phyloP scores from a whole-genome alignment of 169 alveolate species.

The Pseudocohnilembus persalinus region DNA sequence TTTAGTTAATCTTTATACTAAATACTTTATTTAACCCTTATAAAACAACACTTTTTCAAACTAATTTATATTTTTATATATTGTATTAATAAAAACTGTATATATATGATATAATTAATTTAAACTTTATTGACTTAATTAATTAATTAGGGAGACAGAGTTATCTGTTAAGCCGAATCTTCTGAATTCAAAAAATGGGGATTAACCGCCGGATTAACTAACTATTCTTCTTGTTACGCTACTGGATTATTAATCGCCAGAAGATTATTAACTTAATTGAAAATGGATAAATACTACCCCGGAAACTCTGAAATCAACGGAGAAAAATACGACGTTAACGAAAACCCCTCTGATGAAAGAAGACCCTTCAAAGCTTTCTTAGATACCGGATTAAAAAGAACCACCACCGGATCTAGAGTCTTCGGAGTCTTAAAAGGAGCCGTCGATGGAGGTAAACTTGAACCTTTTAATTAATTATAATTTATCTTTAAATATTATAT shows the following conservation, averaged over 20 bases:
- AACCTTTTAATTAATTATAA: no score
- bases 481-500: neutral
- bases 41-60: no score
- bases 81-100: no score
- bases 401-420: slow-evolving; percentile 99
- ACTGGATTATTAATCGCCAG: slow-evolving; percentile 99
- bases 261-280: slow-evolving; percentile 93
- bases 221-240: slow-evolving; percentile 99
- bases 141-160: slow-evolving; percentile 99
- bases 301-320: slow-evolving; percentile 96
- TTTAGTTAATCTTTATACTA: no score
- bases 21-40: no score
- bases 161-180: slow-evolving; percentile 96
- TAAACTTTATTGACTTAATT: no score
- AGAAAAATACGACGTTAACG: slow-evolving; percentile 95
- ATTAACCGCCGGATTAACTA: slow-evolving; percentile 97
- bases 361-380: slow-evolving; percentile 99
- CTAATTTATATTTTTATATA: no score
- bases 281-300: slow-evolving; percentile 90
- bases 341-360: slow-evolving; percentile 92
- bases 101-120: no score
- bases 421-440: slow-evolving; percentile 99
- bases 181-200: slow-evolving; percentile 97
- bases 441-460: slow-evolving; percentile 99
- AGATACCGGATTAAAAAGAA: slow-evolving; percentile 99